These are phyloP conservation scores for Blastocladiella britannica DNA, from an alignment of 192 early-diverging fungal species.

Conservation along the genomic window DNA sequence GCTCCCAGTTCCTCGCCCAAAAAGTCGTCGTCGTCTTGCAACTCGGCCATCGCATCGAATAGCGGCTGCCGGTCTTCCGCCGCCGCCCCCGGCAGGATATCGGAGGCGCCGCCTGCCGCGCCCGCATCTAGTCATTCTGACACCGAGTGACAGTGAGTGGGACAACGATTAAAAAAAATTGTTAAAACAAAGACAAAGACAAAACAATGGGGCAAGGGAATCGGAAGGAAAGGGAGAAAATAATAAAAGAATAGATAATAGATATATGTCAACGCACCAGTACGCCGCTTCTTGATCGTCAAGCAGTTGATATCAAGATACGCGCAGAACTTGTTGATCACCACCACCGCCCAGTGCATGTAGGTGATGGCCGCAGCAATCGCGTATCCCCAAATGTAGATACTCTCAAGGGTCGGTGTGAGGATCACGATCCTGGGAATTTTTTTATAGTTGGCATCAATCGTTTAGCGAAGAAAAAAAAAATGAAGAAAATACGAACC, in stretches of 20 bases:
- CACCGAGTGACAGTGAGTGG: too few relatives aligned
- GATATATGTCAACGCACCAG: background rate
- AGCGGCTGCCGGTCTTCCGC: too few relatives aligned
- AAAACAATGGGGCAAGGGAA: background rate
- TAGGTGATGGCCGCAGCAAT: constrained; percentile 54
- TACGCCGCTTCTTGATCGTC: constrained; percentile 26
- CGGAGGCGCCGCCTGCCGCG: too few relatives aligned
- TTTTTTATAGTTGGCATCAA: constrained; percentile 1
- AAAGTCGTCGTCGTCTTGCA: too few relatives aligned
- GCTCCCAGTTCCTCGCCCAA: too few relatives aligned
- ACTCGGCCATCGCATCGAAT: too few relatives aligned
- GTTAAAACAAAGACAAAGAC: background rate
- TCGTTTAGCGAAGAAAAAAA: background rate
- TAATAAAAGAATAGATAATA: background rate
- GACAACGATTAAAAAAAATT: background rate
- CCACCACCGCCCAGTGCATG: constrained; percentile 60
- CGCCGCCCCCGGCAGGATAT: too few relatives aligned
- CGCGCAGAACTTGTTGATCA: constrained; percentile 73
- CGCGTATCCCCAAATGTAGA: constrained; percentile 47
- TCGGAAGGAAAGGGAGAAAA: background rate
- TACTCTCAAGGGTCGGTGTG: constrained; percentile 37
- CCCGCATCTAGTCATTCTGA: too few relatives aligned
- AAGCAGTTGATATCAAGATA: constrained; percentile 72
- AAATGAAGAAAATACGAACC: constrained; percentile 15
- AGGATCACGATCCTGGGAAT: constrained; percentile 39